A percentile compares a stretch with the other conserved stretches of the same genome.
phyloP scores from a whole-genome alignment of 257 asterid genomes.

The Capsicum pubescens region DNA sequence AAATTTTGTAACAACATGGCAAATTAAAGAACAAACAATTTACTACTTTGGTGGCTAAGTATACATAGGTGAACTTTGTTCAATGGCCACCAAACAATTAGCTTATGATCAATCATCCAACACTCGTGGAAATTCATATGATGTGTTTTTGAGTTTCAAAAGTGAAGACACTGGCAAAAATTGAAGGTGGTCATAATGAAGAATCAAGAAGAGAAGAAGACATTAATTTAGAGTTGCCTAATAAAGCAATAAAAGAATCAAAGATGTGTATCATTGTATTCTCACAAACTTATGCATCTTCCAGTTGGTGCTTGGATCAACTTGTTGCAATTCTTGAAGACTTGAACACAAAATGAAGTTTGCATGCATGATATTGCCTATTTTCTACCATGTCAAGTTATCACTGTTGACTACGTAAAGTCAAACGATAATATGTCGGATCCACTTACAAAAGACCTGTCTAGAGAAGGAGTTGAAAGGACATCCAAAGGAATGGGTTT shows the following conservation, averaged over 20 bases:
- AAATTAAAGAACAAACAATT: background rate
- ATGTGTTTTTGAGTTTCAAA: conserved; percentile 22
- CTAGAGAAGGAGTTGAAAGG: too few relatives aligned
- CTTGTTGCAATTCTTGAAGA: conserved; percentile 16
- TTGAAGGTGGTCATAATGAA: background rate
- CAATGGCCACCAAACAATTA: background rate
- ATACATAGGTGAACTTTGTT: background rate
- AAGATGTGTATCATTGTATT: conserved; percentile 21
- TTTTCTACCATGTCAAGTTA: background rate
- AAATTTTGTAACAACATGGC: too few relatives aligned
- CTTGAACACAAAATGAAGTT: conserved; percentile 11
- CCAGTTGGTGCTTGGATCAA: conserved; percentile 23
- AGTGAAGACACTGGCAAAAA: conserved; percentile 15
- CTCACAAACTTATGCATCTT: conserved; percentile 19
- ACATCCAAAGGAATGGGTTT: too few relatives aligned
- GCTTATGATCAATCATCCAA: background rate
- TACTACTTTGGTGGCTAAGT: background rate
- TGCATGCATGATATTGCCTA: conserved; percentile 21
- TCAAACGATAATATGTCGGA: too few relatives aligned
- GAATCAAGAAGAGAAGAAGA: background rate
- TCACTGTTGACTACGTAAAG: too few relatives aligned
- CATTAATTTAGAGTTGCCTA: background rate
- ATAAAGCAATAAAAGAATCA: conserved; percentile 20
- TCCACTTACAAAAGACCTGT: too few relatives aligned
- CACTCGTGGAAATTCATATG: background rate